A percentile compares a stretch with the other conserved stretches of the same genome.
These are phyloP conservation scores for Aspergillus floridensis DNA, from an alignment of 2,329 filamentous ascomycete genomes.

Conservation along the genomic window DNA sequence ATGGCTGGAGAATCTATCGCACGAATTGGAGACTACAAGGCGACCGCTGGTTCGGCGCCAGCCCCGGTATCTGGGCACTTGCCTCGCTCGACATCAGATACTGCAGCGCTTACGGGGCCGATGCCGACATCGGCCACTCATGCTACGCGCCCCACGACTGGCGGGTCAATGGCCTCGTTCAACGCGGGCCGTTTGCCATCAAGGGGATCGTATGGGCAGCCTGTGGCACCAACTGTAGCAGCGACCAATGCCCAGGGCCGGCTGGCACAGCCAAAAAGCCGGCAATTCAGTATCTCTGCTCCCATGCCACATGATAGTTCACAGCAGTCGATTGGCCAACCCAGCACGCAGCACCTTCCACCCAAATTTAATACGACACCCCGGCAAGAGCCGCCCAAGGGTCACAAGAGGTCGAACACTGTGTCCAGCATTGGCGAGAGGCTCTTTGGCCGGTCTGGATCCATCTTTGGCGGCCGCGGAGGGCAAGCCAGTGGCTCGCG, in stretches of 20 bases:
- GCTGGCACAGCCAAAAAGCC: slow-evolving; percentile 75
- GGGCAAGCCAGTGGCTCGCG: slow-evolving; percentile 38
- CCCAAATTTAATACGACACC: slow-evolving; percentile 58
- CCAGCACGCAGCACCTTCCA: slow-evolving; percentile 58
- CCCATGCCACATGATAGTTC: slow-evolving; percentile 59
- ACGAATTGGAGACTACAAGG: slow-evolving; percentile 15
- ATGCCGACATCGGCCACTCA: slow-evolving; percentile 39
- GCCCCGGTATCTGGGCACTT: slow-evolving; percentile 50
- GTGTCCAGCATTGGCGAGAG: slow-evolving; percentile 80
- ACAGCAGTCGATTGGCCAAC: slow-evolving; percentile 58
- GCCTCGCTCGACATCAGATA: slow-evolving; percentile 57
- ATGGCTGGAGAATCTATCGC: slow-evolving; percentile 6
- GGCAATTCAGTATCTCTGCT: slow-evolving; percentile 70
- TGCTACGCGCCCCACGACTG: slow-evolving; percentile 69
- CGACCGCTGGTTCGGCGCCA: slow-evolving; percentile 25
- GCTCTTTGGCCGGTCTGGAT: slow-evolving; percentile 78
- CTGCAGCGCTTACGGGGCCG: slow-evolving; percentile 52
- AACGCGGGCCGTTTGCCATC: slow-evolving; percentile 64
- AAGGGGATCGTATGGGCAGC: slow-evolving; percentile 81
- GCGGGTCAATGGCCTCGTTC: slow-evolving; percentile 71
- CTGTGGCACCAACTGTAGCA: slow-evolving; percentile 79
- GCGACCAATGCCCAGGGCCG: slow-evolving; percentile 85
- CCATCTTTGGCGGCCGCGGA: slow-evolving; percentile 66
- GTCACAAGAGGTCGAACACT: slow-evolving; percentile 69
- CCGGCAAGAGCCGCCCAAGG: slow-evolving; percentile 45